A percentile compares a stretch with the other conserved stretches of the same genome.
Conservation (phyloP, 176 grass and related monocot species). For the Avena eriantha region DNA sequence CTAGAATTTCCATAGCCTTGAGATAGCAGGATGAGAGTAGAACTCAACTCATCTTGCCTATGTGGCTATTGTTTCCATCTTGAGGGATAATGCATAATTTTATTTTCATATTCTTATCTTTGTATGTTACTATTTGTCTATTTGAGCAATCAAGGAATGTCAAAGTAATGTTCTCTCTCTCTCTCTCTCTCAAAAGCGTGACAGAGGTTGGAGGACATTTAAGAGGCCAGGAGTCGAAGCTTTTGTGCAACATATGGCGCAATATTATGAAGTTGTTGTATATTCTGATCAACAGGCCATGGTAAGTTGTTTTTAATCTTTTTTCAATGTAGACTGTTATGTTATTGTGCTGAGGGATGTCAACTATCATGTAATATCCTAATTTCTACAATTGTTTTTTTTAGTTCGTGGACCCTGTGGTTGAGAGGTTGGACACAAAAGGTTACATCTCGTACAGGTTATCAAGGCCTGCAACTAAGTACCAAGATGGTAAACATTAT, state of each 20-base stretch:
- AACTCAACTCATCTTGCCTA: not conserved
- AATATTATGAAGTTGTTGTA: constrained; percentile 88
- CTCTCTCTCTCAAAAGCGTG: constrained; percentile 60
- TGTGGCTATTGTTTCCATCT: constrained; percentile 1
- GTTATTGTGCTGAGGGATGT: constrained; percentile 17
- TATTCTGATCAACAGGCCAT: constrained; percentile 87
- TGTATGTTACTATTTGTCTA: not conserved
- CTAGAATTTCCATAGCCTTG: not conserved
- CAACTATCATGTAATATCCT: constrained; percentile 9
- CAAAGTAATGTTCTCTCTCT: constrained; percentile 3
- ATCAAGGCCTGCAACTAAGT: constrained; percentile 89
- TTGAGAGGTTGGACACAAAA: constrained; percentile 81
- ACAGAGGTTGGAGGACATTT: constrained; percentile 95
- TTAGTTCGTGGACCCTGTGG: constrained; percentile 90
- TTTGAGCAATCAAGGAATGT: constrained; percentile 28
- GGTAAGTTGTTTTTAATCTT: constrained; percentile 59
- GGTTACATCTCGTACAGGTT: constrained; percentile 65
- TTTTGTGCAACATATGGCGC: constrained; percentile 77
- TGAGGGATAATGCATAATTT: constrained; percentile 1
- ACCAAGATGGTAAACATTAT: constrained; percentile 90
- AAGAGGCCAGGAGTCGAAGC: constrained; percentile 98
- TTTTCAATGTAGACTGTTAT: constrained; percentile 29
- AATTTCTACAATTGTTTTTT: constrained; percentile 36
- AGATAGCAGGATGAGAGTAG: not conserved
- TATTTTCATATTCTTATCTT: constrained; percentile 7